Base-by-base conservation (phyloP, 345 rosid genomes). In the Citrus sp. region DNA sequence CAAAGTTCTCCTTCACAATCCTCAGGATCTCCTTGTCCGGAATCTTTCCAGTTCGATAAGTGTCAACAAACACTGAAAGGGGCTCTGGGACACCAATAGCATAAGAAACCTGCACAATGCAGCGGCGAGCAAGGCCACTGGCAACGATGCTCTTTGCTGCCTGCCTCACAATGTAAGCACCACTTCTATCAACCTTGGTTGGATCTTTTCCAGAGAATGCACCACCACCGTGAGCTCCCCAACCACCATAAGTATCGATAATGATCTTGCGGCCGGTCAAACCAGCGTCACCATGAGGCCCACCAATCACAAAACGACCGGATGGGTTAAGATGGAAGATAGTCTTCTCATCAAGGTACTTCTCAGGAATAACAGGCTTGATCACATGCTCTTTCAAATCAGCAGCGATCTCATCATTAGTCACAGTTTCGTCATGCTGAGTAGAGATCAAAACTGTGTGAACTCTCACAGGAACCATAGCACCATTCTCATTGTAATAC, bases 1-100 rank as follows among this genome's bases (percentile, higher is more conserved):
- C 85, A 22, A 87, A 87, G 71, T 35, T 85, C 85, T 87, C 84
- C 82, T 87, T 83, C 64, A 85, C 83, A 21, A 83, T 83, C 82
- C 81, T 68, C 9, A 85, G 85, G 34, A 87, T 87, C 82, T 87
- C 90, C 76, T 76, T 83, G 70, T 87, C 87, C 0, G 84, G 70
- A 42, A 87, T 87, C 81, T 65, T 85, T 65, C 90, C 88, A 16
- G 84, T 87, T 4, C 87, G 83, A 27, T 77, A 85, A 10, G 80
- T 77, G 64, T 83, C 88, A 10, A 87, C 88, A 30, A 87, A 85
- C 10, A 85, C 87, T 3, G 84, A 85, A 75, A 87, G 59, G 3
- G 88, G 87, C 54, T 85, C 88, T 3, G 90, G 85, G 14, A 83
- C 88, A 46, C 88, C 87, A 78, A 87, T 87, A n/a, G 87, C 88